Conservation (phyloP, 352 stramenopile species). For the Globisporangium cylindrosporum region DNA sequence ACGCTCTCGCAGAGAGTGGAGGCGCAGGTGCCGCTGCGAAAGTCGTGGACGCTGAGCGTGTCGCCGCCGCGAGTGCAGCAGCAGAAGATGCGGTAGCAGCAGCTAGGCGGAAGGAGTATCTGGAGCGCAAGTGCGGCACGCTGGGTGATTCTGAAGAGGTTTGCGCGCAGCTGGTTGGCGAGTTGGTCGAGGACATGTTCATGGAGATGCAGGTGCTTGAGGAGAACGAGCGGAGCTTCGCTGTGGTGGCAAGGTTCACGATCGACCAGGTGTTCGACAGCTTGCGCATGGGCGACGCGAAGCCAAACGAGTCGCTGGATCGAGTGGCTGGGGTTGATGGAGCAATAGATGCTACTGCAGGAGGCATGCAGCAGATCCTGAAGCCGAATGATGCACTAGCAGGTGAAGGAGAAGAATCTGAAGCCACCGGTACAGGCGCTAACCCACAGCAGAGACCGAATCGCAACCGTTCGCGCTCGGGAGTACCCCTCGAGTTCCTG, state of each 20-base stretch:
- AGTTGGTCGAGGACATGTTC: slow-evolving; percentile 43
- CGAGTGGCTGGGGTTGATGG: slow-evolving; percentile 1
- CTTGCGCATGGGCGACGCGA: slow-evolving; percentile 20
- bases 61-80: background rate
- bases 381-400: slow-evolving; percentile 3
- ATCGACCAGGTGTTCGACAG: slow-evolving; percentile 26
- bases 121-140: slow-evolving; percentile 13
- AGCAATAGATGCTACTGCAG: background rate
- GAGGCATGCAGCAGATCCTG: slow-evolving; percentile 17
- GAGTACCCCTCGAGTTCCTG: slow-evolving; percentile 19
- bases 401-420: slow-evolving; percentile 12
- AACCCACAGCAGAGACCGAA: background rate
- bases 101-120: background rate
- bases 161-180: slow-evolving; percentile 28
- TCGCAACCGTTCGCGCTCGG: slow-evolving; percentile 8
- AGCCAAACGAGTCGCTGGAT: slow-evolving; percentile 26
- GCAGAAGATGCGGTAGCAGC: background rate
- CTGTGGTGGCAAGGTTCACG: slow-evolving; percentile 18
- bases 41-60: background rate
- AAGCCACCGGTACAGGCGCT: background rate
- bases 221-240: slow-evolving; percentile 30
- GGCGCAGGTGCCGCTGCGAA: background rate
- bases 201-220: slow-evolving; percentile 37
- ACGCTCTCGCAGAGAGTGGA: background rate
- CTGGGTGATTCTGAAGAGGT: slow-evolving; percentile 39